Conservation (phyloP, 2,329 filamentous ascomycete species). For the Zasmidium angulare region DNA sequence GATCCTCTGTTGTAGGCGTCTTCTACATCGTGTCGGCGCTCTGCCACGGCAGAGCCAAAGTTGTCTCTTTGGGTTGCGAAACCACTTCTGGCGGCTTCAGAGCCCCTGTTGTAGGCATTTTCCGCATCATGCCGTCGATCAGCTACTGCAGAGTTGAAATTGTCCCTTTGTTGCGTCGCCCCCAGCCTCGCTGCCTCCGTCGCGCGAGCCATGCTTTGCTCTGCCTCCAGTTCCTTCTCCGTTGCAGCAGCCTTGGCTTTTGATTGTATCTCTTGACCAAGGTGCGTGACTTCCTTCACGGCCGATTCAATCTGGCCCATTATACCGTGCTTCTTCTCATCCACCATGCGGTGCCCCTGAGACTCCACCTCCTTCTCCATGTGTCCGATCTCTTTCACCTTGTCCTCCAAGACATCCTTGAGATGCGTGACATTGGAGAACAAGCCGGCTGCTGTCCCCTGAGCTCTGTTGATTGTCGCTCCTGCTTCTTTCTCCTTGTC, state of each 20-base stretch:
- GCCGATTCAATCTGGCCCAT: constrained; percentile 10
- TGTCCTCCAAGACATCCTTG: constrained; percentile 18
- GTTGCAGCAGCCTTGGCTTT: constrained; percentile 13
- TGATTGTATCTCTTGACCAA: constrained; percentile 17
- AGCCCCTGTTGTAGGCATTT: no score
- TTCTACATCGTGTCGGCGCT: neutral
- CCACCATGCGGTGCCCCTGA: constrained; percentile 13
- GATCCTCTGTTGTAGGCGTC: neutral
- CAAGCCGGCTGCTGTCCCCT: constrained; percentile 11
- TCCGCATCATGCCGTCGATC: neutral
- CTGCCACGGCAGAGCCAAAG: neutral
- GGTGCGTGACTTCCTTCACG: constrained; percentile 13
- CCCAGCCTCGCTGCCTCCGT: neutral
- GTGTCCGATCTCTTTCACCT: constrained; percentile 19
- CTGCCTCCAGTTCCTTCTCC: constrained; percentile 9
- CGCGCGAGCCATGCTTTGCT: neutral
- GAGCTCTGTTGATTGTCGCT: constrained; percentile 14
- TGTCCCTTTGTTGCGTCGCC: neutral
- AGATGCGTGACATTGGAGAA: constrained; percentile 15
- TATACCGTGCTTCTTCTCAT: constrained; percentile 18
- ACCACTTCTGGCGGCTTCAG: neutral
- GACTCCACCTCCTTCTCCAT: constrained; percentile 24
- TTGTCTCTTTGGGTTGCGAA: constrained; percentile 1
- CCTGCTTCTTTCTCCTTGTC: constrained; percentile 14
- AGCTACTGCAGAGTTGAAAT: neutral